Conservation (phyloP, 345 rosid species). For the Clausena lansium region DNA sequence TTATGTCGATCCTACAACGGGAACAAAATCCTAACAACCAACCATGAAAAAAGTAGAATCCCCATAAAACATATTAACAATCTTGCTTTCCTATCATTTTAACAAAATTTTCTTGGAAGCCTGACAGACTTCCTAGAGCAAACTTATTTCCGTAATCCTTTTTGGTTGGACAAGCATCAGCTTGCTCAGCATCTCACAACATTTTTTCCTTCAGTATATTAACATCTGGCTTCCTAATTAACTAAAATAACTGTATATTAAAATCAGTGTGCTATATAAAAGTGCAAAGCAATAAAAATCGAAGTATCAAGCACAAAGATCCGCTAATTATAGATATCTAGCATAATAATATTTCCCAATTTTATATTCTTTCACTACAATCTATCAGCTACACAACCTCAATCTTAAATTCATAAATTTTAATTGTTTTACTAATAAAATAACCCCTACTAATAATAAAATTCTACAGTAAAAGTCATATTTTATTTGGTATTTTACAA, state of each 20-base stretch:
- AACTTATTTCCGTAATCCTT: not conserved
- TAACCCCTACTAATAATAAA: not conserved
- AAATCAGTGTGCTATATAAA: not conserved
- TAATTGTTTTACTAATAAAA: not conserved
- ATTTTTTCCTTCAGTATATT: not conserved
- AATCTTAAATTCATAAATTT: not conserved
- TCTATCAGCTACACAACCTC: not conserved
- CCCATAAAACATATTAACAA: not conserved
- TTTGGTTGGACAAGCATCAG: not conserved
- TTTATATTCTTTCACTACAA: not conserved
- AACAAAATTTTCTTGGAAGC: not conserved
- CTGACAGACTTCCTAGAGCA: not conserved
- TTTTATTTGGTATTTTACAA: not conserved
- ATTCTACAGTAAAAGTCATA: not conserved
- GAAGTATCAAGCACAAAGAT: not conserved
- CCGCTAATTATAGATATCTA: no score
- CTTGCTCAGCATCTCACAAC: not conserved
- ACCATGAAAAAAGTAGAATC: not conserved
- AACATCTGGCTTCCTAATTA: not conserved
- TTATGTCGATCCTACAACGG: not conserved
- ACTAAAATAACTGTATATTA: not conserved
- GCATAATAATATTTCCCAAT: not conserved
- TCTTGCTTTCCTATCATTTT: not conserved
- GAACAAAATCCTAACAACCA: not conserved
- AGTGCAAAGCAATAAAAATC: not conserved